Percentiles rank a stretch among this genome's conserved stretches.
These are phyloP conservation scores for Lipomyces orientalis DNA, from an alignment of 805 yeast species.

Conservation along the genomic window DNA sequence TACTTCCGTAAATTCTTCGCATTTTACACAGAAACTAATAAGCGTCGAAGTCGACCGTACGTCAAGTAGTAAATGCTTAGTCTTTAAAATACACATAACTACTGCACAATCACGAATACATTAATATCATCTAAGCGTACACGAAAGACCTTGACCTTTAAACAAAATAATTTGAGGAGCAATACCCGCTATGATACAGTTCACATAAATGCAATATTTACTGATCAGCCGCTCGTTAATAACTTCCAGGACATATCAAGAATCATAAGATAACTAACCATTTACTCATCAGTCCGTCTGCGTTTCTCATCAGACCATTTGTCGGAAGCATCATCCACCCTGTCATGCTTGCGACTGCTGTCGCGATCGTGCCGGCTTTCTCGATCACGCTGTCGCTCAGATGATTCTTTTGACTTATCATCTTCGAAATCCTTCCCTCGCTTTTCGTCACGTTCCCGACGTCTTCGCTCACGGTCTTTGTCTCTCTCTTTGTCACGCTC, in stretches of 20 bases:
- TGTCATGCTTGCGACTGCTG: constrained; percentile 18
- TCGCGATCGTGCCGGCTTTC: background rate
- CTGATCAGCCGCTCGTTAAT: background rate
- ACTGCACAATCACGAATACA: background rate
- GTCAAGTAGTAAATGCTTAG: too few species aligned
- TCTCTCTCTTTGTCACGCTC: constrained; percentile 10
- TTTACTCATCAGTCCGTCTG: constrained; percentile 2
- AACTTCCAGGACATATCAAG: background rate
- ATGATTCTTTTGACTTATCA: background rate
- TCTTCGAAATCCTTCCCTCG: constrained; percentile 5
- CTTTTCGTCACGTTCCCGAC: constrained; percentile 17
- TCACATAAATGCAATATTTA: background rate
- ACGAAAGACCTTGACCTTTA: background rate
- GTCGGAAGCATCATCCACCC: constrained; percentile 14
- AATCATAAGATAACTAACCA: background rate
- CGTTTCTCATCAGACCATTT: background rate
- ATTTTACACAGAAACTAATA: background rate
- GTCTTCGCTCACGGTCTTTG: constrained; percentile 5
- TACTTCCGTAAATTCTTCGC: background rate
- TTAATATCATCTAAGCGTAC: background rate
- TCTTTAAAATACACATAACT: too few species aligned
- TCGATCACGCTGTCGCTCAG: constrained; percentile 6
- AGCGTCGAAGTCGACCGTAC: too few species aligned
- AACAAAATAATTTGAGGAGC: background rate
- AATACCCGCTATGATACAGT: background rate